Base-by-base conservation (phyloP, 1,284 basidiomycete genomes). In the Irpex sp. region DNA sequence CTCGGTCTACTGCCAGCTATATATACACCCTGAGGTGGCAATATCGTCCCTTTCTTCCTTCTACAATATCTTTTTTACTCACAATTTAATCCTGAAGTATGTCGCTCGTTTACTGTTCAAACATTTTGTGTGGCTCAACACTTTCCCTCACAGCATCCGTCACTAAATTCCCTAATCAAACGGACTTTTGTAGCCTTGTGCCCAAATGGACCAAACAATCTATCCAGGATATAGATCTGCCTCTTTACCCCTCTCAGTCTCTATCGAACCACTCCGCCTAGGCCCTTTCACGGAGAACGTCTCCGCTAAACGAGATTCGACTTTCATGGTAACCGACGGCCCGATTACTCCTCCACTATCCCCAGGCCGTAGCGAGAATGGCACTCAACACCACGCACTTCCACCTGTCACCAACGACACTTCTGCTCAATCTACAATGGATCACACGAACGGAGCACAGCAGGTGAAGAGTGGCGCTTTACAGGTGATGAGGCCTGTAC, bases 311-410 rank as follows among this genome's bases (percentile, higher is more conserved):
- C 54, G 54, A 15, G 54, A 56, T 34, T 56, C 54, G 31, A 56
- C 34, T 73, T 66, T 77, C 66, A 74, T 78, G 67, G 70, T 74
- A 52, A 72, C 72, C 56, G 74, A 76, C 21, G 77, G 74, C 7
- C 76, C 78, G 13, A 76, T 79, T 36, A 79, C 76, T 34, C 78
- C 78, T 5, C 78, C 78, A 4, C 66, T 77, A 31, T 79, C 78
- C n/a, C 78, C 78, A 11, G 70, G 66, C 8, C 70, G 73, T n/a
- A 74, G 72, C 58, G 74, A 76, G 38, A 71, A 74, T 38, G 72
- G 71, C 9, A 70, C 72, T 37, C 67, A 67, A 40, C 17, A 56
- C 34, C 54, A 56, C 7, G 31, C 7, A 7, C 31, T 36, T 36
- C 31, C 31, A 8, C 8, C 54, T 36, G 26, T 11, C 3, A 7